Base-by-base conservation (phyloP, 2,329 filamentous ascomycete species). In the Penicillium decumbens region DNA sequence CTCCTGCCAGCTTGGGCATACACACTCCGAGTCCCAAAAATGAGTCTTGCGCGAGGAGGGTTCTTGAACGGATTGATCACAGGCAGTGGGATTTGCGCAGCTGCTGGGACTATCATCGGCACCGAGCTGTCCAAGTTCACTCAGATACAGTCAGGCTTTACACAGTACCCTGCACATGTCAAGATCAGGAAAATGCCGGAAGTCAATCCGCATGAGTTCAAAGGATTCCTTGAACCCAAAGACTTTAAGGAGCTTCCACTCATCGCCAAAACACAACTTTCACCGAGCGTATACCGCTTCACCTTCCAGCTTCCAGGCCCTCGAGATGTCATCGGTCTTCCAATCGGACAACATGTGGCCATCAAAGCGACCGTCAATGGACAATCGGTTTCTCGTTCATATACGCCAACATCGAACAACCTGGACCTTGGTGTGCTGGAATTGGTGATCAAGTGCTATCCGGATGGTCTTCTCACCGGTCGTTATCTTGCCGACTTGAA, bases 261-360 rank as follows among this genome's bases (percentile, higher is more conserved):
- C 1, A 29, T 61, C 13, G 29, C 47, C n/a, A 65, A 65, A 25
- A 51, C 55, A 1, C 38, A 44, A 3, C 42, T 68, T 8, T 52
- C 64, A 1, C 43, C 62, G 0, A 65, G 55, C 35, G 64, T 65
- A 0, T 79, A 73, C 61, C 71, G 71, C 20, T 69, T 79, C 9
- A 65, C 70, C 5, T 80, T 82, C 33, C 63, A 69, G 24, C 70
- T 82, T 2, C 79, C 80, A 0, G 68, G 66, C 0, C 55, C 65
- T 0, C 57, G 62, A 7, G 71, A 72, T 2, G 67, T 79, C 0
- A 71, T 81, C 2, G 79, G 80, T 1, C 70, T 83, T 7, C 80
- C 80, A 0, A 78, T 76, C 6, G 80, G 80, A 5, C 79, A 82
- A 57, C 80, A 82, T 53, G 72, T 82, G 3, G 72, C 77, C 38